Base-by-base conservation (phyloP, 192 early-diverging fungal genomes). In the Entomortierella parvispora region DNA sequence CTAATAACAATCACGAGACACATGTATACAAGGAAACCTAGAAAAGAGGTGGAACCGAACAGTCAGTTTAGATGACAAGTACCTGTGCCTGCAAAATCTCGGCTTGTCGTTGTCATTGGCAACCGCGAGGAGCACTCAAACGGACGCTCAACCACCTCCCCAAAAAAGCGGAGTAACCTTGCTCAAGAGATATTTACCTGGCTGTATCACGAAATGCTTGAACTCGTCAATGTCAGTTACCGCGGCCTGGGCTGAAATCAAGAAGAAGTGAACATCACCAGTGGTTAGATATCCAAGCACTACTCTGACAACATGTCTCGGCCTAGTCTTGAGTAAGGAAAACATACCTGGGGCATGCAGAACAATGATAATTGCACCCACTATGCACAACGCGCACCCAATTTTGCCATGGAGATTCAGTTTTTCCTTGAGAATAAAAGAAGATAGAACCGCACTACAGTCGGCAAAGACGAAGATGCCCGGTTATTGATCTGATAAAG, bases 221-320 rank as follows among this genome's bases (percentile, higher is more conserved):
- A 97, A 95, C 60, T 93, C 84, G 63, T 94, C 92, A 40, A 96
- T 91, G 23, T 83, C 86, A 12, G 90, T 87, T 31, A 93, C 87
- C 50, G 86, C 79, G 15, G 86, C 86, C 58, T 95, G 92, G 37
- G 74, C 74, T 72, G 32, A 55, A 32, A 15, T 17, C 26, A 29
- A 42, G 14, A 2, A 20, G 40, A 57, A 42, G 22, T 2, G 22
- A n/a, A n/a, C n/a, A n/a, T n/a, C n/a, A n/a, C n/a, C n/a, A n/a
- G n/a, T n/a, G n/a, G 7, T 37, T 32, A n/a, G 6, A 3, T 37
- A 2, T 32, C 17, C 37, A 62, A 22, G 17, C 10, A 34, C 34
- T 20, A 56, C 32, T 8, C n/a, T 25, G 25, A 25, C 22, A 25
- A 23, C 10, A 53, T 2, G 7, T n/a, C 17, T 22, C 34, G 1